A percentile compares a stretch with the other conserved stretches of the same genome.
Conservation (phyloP, 768 basidiomycete species). For the Pulveroboletus sp. region DNA sequence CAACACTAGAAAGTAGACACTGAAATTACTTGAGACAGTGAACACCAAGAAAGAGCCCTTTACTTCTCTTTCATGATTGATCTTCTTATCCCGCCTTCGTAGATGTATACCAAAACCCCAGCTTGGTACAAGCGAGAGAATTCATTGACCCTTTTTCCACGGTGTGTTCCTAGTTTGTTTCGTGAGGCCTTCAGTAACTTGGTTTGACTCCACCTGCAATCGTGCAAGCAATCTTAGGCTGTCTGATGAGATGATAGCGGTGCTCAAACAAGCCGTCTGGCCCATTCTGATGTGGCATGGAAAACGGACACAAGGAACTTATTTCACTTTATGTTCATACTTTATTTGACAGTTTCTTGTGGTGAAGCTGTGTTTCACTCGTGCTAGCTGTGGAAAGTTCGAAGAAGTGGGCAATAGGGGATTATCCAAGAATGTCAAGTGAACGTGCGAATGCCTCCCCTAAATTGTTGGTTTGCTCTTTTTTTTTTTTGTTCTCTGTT, state of each 20-base stretch:
- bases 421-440: neutral
- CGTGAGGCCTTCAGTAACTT: conserved; percentile 33
- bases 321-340: no score
- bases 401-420: no score
- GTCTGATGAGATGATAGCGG: conserved; percentile 32
- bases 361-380: no score
- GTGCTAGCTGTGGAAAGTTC: no score
- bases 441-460: neutral
- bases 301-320: no score
- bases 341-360: no score
- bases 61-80: neutral
- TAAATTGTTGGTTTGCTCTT: conserved; percentile 5
- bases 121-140: conserved; percentile 40
- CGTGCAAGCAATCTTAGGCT: conserved; percentile 43
- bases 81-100: neutral
- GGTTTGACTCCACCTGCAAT: conserved; percentile 43
- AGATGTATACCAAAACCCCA: conserved; percentile 33
- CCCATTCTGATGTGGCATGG: no score
- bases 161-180: neutral
- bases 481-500: no score
- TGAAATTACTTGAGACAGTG: conserved; percentile 47
- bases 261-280: conserved; percentile 30
- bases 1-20: conserved; percentile 47
- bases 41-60: conserved; percentile 30
- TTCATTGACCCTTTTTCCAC: neutral